Evolutionary conservation across 345 rosid species (phyloP), one percentile per base, ranked within the genome.

Genomic region (Punica granatum): DNA sequence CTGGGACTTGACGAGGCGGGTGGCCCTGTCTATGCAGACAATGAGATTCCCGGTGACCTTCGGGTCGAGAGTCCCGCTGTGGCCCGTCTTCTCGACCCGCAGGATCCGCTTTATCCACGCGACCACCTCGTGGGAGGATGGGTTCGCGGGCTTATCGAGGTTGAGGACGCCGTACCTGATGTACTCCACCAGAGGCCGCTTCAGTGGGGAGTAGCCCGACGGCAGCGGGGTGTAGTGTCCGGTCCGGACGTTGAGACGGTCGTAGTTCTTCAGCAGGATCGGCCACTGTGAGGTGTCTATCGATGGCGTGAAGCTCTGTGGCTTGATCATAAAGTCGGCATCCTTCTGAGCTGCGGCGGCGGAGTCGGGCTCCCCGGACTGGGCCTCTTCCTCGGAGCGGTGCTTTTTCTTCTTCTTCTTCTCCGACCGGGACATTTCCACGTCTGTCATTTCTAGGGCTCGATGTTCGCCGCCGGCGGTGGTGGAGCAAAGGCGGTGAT

Each of bases 211-310:
- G 90, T 69, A 77, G 16, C 98, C 98, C 60, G 80, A 69, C 23
- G 90, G 80, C n/a, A 92, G 81, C 6, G 98, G 98, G 10, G 98
- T 92, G 85, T 90, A 92, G 87, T 92, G 98, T 0, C 98, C 98
- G 28, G 97, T 92, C 26, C 98, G 90, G 18, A 90, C 89, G 74
- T 92, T 92, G 80, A 93, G 98, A 39, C 80, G 90, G 79, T 84
- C 82, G 73, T 93, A 93, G 89, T 93, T 93, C 78, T 90, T 93
- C 70, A 93, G 80, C 7, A 93, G 92, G 48, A 93, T 83, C 0
- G 98, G 98, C 98, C 98, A 92, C 34, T 88, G 68, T 0, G 98
- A 92, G 5, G 98, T 87, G 80, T 92, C 96, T 60, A 87, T 73
- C 16, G 94, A 14, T 6, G 97, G 98, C 13, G 93, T 88, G 83